Evolutionary conservation across 352 stramenopile species (phyloP).

Genomic region (Phytophthora chlamydospora): DNA sequence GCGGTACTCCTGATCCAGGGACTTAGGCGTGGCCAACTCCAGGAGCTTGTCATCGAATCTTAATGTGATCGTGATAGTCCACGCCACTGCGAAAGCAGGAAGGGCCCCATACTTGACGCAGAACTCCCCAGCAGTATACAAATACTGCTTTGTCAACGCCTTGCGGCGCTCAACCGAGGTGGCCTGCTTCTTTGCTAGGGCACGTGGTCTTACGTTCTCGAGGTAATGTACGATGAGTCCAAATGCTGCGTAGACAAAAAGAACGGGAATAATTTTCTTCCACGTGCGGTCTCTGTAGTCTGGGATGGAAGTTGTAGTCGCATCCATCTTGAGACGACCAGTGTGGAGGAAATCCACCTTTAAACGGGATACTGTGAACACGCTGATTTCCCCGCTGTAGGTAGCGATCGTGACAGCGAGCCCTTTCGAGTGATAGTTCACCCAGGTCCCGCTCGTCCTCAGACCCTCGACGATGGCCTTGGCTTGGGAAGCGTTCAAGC

Average conservation of each 20-base stretch:
- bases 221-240: constrained; percentile 5
- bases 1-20: not conserved
- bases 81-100: not conserved
- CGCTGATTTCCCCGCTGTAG: constrained; percentile 44
- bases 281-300: constrained; percentile 3
- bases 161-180: not conserved
- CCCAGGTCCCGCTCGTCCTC: constrained; percentile 28
- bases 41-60: constrained; percentile 6
- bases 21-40: not conserved
- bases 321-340: constrained; percentile 24
- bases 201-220: constrained; percentile 1
- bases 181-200: not conserved
- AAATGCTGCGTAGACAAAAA: not conserved
- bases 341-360: constrained; percentile 32
- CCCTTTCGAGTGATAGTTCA: constrained; percentile 30
- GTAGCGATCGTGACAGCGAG: constrained; percentile 38
- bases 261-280: constrained; percentile 6
- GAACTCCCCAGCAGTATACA: not conserved
- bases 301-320: constrained; percentile 15
- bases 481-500: constrained; percentile 20
- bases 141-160: not conserved
- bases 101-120: constrained; percentile 3
- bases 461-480: constrained; percentile 11
- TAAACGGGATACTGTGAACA: constrained; percentile 34
- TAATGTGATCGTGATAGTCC: not conserved